Base-by-base conservation (phyloP, 257 asterid species). In the Solanum medicagineum region DNA sequence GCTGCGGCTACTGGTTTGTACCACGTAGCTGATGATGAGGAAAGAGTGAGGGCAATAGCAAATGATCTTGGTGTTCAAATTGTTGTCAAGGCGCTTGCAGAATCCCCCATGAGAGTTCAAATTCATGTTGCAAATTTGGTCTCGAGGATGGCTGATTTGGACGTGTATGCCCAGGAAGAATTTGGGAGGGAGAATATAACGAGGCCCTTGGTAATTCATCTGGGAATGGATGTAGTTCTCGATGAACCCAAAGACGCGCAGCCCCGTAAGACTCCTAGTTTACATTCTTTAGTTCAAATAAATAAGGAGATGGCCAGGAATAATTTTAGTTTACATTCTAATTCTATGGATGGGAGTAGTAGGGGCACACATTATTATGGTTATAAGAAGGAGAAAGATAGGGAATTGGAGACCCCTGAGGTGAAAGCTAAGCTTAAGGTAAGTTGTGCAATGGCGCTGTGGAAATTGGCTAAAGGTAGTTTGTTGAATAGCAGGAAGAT, bases 171-270 rank as follows among this genome's bases (percentile, higher is more conserved):
- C 4, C 93, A 91, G 85, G 98, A 92, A 89, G 95, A 87, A 89
- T 95, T 95, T 13, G 98, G 97, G 0, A 86, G 98, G 83, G 94
- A 93, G 86, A 93, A 95, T 85, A 94, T 91, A 89, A 94, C 93
- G 86, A 89, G 95, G 87, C 97, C 96, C 3, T 92, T 95, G 11
- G 98, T 95, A 6, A 95, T 95, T 0, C 80, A 92, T 83, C 59
- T 95, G 85, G 92, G 95, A 1, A 85, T 90, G n/a, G 98, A 92
- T 90, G 83, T 91, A 7, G 91, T 92, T 81, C 80, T 92, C 86
- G 95, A 93, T n/a, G 98, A 95, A 36, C 71, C 88, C 6, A 92
- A 85, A 20, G 83, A 79, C 2, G 2, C 47, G 83, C 87, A 87
- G 81, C 88, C 88, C 53, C 69, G 13, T 22, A 92, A 85, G 68